Conservation (phyloP, 2,329 filamentous ascomycete species). For the Dothidotthia symphoricarpi region DNA sequence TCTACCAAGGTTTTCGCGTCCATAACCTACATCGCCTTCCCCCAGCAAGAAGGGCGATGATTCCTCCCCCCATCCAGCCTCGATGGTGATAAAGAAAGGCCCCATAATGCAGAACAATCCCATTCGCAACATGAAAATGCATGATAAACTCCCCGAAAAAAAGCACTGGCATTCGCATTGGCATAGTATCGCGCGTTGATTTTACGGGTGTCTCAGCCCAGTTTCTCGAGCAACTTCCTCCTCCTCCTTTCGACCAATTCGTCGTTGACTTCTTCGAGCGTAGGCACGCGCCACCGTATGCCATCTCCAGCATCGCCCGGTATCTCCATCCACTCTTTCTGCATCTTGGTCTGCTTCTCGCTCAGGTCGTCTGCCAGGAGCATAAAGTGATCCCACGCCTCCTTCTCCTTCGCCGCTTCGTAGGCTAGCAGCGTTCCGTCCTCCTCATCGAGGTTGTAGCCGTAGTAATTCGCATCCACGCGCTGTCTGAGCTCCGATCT, state of each 20-base stretch:
- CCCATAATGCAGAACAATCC: too few species aligned
- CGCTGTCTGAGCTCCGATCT: conserved; percentile 68
- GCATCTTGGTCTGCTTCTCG: conserved; percentile 24
- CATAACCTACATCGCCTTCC: too few species aligned
- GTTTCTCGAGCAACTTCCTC: conserved; percentile 79
- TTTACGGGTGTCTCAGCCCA: conserved; percentile 42
- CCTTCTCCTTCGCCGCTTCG: conserved; percentile 78
- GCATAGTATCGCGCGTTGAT: too few species aligned
- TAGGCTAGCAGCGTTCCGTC: conserved; percentile 77
- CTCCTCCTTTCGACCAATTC: conserved; percentile 86
- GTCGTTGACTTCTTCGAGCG: conserved; percentile 87
- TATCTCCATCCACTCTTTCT: conserved; percentile 69
- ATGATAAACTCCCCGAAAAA: not conserved
- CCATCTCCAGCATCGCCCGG: conserved; percentile 87
- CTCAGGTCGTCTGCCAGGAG: conserved; percentile 51
- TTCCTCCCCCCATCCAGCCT: too few species aligned
- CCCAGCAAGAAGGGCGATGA: too few species aligned
- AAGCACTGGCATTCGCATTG: too few species aligned
- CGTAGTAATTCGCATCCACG: conserved; percentile 94
- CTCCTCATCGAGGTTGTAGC: conserved; percentile 90
- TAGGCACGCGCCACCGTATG: conserved; percentile 76
- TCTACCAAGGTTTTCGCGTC: too few species aligned
- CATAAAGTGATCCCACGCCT: conserved; percentile 70
- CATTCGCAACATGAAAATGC: too few species aligned
- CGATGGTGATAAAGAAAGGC: too few species aligned